Percentiles rank a stretch among this genome's conserved stretches.
Conservation (phyloP, 2,329 filamentous ascomycete species). For the Trichoderma citrinoviride region DNA sequence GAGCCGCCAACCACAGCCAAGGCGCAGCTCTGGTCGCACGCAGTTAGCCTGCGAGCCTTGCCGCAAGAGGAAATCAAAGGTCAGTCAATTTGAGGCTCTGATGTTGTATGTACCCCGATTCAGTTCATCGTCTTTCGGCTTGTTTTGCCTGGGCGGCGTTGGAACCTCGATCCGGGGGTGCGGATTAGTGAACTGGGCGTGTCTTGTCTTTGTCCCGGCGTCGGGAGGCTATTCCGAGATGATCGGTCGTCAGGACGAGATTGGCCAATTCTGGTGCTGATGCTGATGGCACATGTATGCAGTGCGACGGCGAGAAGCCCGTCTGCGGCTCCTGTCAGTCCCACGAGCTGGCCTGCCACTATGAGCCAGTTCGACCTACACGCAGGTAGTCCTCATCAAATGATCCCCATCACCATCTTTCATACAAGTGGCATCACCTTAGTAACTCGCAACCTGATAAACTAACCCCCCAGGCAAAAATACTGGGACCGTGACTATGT, state of each 20-base stretch:
- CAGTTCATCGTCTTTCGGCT: background rate
- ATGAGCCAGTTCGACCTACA: conserved; percentile 9
- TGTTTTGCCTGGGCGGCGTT: background rate
- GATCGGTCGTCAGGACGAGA: background rate
- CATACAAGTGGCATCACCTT: no score
- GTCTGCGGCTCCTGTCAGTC: conserved; percentile 15
- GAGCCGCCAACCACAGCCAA: conserved; percentile 20
- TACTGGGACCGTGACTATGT: conserved; percentile 22
- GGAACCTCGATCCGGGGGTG: no score
- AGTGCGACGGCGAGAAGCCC: conserved; percentile 20
- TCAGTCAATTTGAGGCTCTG: background rate
- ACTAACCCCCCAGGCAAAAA: conserved; percentile 5
- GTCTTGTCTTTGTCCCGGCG: no score
- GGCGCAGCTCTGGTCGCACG: conserved; percentile 16
- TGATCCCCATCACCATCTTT: no score
- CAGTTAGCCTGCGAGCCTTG: conserved; percentile 19
- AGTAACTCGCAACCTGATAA: no score
- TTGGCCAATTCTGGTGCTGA: background rate
- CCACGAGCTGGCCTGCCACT: conserved; percentile 10
- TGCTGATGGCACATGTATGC: background rate
- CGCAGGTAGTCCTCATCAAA: background rate
- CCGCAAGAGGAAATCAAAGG: conserved; percentile 23
- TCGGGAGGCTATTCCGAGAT: no score
- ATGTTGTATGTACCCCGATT: background rate
- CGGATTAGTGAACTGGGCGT: no score